phyloP scores from a whole-genome alignment of 495 filamentous ascomycete genomes.

The Aspergillus baeticus region DNA sequence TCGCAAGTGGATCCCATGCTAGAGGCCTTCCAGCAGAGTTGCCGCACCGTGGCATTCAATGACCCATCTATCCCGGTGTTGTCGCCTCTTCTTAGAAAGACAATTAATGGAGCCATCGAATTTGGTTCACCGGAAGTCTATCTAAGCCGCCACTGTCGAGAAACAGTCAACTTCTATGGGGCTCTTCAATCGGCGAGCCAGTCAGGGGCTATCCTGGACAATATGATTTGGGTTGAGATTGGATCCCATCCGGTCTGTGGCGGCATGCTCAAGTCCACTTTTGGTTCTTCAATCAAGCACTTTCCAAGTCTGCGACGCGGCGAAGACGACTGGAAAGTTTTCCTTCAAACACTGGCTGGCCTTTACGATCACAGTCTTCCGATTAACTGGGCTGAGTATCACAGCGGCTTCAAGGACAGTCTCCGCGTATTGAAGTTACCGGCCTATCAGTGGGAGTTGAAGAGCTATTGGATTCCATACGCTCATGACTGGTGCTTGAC shows the following conservation, averaged over 20 bases:
- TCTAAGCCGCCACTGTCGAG: conserved; percentile 17
- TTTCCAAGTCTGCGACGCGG: conserved; percentile 32
- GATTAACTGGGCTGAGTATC: conserved; percentile 64
- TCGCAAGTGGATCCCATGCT: conserved; percentile 51
- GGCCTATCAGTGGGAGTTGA: conserved; percentile 22
- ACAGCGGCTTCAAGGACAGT: neutral
- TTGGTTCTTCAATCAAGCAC: conserved; percentile 33
- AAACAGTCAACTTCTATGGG: conserved; percentile 25
- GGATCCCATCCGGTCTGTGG: conserved; percentile 34
- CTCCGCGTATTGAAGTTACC: neutral
- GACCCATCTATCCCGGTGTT: conserved; percentile 22
- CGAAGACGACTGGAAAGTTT: conserved; percentile 46
- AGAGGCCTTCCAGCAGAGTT: conserved; percentile 37
- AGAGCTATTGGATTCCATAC: conserved; percentile 39
- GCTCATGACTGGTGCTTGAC: neutral
- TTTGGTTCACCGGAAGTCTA: conserved; percentile 19
- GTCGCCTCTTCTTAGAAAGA: conserved; percentile 21
- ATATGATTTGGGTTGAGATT: conserved; percentile 33
- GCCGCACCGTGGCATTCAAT: conserved; percentile 32
- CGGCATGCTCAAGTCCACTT: conserved; percentile 20
- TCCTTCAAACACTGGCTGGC: conserved; percentile 44
- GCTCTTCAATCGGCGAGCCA: conserved; percentile 21
- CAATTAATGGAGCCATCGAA: conserved; percentile 8
- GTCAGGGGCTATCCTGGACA: conserved; percentile 15
- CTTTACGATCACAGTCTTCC: conserved; percentile 58